These are phyloP conservation scores for Umbelopsis ramanniana DNA, from an alignment of 192 early-diverging fungal genomes.

Conservation along the genomic window DNA sequence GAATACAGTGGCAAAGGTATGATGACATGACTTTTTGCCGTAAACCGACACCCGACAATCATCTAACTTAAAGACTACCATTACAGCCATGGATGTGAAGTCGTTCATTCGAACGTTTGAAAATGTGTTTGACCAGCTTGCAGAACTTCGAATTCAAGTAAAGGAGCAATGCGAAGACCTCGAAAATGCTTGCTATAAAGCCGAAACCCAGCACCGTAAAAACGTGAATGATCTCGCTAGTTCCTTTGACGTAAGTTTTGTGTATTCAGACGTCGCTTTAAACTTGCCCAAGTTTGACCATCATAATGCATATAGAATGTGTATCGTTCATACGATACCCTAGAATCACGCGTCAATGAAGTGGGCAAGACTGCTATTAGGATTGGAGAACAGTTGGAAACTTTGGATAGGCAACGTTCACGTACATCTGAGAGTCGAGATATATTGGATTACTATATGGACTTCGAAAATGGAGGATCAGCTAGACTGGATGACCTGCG, in stretches of 20 bases:
- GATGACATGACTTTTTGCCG: background rate
- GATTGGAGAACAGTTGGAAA: slow-evolving; percentile 98
- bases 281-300: background rate
- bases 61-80: background rate
- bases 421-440: slow-evolving; percentile 88
- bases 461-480: slow-evolving; percentile 81
- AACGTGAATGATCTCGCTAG: slow-evolving; percentile 78
- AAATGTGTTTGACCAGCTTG: slow-evolving; percentile 81
- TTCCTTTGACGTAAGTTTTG: slow-evolving; percentile 73
- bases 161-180: slow-evolving; percentile 84
- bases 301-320: slow-evolving; percentile 65
- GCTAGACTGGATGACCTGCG: slow-evolving; percentile 76
- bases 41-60: too few species aligned
- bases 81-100: slow-evolving; percentile 80
- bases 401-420: slow-evolving; percentile 89
- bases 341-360: slow-evolving; percentile 88
- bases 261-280: background rate
- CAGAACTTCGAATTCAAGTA: slow-evolving; percentile 72
- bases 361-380: slow-evolving; percentile 96
- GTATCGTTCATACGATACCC: slow-evolving; percentile 81
- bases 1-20: slow-evolving; percentile 28
- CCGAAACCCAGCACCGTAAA: slow-evolving; percentile 74
- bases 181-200: slow-evolving; percentile 76
- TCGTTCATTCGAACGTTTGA: slow-evolving; percentile 94
- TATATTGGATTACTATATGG: slow-evolving; percentile 91